Conservation (phyloP, 2,329 filamentous ascomycete species). For the Arthrobotrys iridis region DNA sequence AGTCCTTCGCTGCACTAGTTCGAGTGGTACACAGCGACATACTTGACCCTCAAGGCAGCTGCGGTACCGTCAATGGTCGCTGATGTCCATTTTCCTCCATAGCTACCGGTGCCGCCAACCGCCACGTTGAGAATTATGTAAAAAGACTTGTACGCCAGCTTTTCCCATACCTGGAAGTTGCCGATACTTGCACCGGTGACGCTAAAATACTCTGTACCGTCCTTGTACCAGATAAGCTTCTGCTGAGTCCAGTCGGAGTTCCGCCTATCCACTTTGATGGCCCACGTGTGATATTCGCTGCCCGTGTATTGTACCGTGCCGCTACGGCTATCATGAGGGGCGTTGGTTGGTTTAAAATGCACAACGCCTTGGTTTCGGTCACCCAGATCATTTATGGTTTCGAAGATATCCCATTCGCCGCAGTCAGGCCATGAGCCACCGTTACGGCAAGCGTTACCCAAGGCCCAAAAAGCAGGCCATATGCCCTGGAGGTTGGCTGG, state of each 20-base stretch:
- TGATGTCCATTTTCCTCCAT: constrained; percentile 59
- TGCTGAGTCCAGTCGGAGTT: constrained; percentile 59
- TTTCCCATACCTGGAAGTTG: constrained; percentile 59
- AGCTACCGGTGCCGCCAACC: constrained; percentile 60
- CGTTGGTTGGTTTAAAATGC: constrained; percentile 63
- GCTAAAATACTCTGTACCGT: constrained; percentile 58
- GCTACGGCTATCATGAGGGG: constrained; percentile 61
- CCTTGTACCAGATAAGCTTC: constrained; percentile 61
- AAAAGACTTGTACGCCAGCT: constrained; percentile 59
- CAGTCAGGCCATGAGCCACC: constrained; percentile 63
- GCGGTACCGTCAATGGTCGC: constrained; percentile 60
- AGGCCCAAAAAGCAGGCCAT: constrained; percentile 66
- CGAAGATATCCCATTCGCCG: constrained; percentile 65
- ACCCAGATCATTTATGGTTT: constrained; percentile 62
- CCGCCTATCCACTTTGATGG: constrained; percentile 61
- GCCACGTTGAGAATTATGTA: constrained; percentile 63
- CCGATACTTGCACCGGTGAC: constrained; percentile 59
- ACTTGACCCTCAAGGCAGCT: constrained; percentile 62
- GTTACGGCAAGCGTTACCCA: constrained; percentile 62
- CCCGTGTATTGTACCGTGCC: constrained; percentile 61
- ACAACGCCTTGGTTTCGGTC: constrained; percentile 67
- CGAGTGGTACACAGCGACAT: constrained; percentile 61
- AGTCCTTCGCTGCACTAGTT: background rate
- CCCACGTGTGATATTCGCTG: constrained; percentile 60
- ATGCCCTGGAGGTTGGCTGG: constrained; percentile 57